Percentiles rank a stretch among this genome's conserved stretches.
These are phyloP conservation scores for Neobulgaria alba DNA, from an alignment of 2,329 filamentous ascomycete species.

Conservation along the genomic window DNA sequence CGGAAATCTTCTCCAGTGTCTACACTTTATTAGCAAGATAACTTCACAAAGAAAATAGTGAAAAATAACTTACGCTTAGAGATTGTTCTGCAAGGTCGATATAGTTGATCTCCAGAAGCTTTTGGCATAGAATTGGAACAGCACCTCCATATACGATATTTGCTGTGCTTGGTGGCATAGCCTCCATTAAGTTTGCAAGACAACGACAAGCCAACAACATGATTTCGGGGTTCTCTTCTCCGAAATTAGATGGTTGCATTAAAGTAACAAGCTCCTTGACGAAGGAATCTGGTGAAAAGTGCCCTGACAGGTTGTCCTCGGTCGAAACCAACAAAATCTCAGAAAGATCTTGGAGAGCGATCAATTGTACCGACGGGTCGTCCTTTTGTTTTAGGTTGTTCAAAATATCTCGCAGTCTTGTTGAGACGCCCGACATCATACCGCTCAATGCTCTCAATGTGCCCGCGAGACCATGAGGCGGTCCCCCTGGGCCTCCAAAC, in stretches of 20 bases:
- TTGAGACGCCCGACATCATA: conserved; percentile 81
- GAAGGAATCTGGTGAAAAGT: conserved; percentile 89
- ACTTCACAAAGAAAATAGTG: not conserved
- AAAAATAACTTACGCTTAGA: conserved; percentile 52
- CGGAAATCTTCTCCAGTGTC: conserved; percentile 94
- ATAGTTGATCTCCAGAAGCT: conserved; percentile 90
- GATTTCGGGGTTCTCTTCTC: conserved; percentile 87
- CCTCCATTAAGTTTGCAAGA: conserved; percentile 96
- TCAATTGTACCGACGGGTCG: conserved; percentile 78
- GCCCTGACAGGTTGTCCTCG: conserved; percentile 90
- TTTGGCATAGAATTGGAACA: conserved; percentile 88
- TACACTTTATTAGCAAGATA: conserved; percentile 20
- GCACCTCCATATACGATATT: conserved; percentile 97
- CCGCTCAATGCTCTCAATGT: conserved; percentile 82
- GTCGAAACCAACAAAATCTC: conserved; percentile 91
- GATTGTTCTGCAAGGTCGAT: conserved; percentile 97
- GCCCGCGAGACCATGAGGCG: conserved; percentile 60
- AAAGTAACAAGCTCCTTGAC: conserved; percentile 87
- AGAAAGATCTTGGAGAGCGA: conserved; percentile 86
- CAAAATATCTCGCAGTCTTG: conserved; percentile 70
- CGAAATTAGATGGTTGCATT: conserved; percentile 83
- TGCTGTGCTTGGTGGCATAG: conserved; percentile 80
- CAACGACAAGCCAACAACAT: conserved; percentile 96
- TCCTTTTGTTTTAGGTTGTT: conserved; percentile 72
- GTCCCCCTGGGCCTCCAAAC: conserved; percentile 59